These are phyloP conservation scores for Selaginella moellendorffii DNA, from an alignment of 75 land plant genomes.

Conservation along the genomic window DNA sequence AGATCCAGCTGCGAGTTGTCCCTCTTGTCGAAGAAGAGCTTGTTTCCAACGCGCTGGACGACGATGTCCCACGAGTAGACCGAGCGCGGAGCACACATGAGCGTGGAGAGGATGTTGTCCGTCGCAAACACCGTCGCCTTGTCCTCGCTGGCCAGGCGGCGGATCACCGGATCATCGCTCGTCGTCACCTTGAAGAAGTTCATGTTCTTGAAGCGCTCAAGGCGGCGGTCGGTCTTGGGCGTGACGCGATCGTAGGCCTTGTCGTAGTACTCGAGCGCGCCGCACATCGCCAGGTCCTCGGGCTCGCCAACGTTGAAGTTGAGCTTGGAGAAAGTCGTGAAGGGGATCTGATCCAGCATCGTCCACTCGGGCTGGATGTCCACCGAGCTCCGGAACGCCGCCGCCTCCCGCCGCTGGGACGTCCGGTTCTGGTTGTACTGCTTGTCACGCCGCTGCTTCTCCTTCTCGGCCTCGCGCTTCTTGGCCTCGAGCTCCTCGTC, in stretches of 20 bases:
- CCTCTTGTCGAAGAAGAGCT: constrained; percentile 90
- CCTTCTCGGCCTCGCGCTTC: constrained; percentile 74
- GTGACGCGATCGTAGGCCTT: constrained; percentile 64
- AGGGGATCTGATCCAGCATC: constrained; percentile 95
- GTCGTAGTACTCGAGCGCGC: constrained; percentile 75
- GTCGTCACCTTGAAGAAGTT: constrained; percentile 94
- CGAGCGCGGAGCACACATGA: constrained; percentile 86
- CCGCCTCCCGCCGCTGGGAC: constrained; percentile 39
- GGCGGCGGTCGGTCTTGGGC: constrained; percentile 68
- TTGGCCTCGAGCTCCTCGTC: constrained; percentile 84
- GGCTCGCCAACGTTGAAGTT: constrained; percentile 61
- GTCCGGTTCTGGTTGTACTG: constrained; percentile 38
- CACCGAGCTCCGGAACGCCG: constrained; percentile 37
- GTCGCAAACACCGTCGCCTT: constrained; percentile 92
- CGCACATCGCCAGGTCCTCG: constrained; percentile 76
- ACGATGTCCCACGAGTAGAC: constrained; percentile 96
- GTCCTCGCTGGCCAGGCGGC: constrained; percentile 66
- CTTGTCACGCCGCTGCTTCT: constrained; percentile 59
- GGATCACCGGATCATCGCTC: constrained; percentile 89
- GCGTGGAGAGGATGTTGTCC: constrained; percentile 70
- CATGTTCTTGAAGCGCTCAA: constrained; percentile 78
- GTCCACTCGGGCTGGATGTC: constrained; percentile 49
- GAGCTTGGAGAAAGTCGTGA: constrained; percentile 76
- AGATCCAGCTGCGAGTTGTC: constrained; percentile 84
- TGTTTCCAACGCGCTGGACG: constrained; percentile 84